A percentile compares a stretch with the other conserved stretches of the same genome.
Evolutionary conservation across 805 yeast species (phyloP).

Genomic region (Yamadazyma scolyti): DNA sequence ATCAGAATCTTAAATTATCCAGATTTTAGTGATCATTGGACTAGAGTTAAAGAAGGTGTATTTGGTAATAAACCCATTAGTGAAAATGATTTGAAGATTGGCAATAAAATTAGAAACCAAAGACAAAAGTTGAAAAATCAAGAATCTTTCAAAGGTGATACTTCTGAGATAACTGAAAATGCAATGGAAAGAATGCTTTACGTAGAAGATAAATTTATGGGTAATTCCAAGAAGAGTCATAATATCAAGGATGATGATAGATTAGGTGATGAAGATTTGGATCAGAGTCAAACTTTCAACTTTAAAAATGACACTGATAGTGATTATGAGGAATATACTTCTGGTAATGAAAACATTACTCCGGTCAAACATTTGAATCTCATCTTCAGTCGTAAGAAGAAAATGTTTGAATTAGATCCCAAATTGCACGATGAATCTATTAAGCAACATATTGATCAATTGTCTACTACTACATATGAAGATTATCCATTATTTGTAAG

Average conservation of each 20-base stretch:
- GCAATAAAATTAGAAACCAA: conserved; percentile 24
- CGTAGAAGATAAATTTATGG: conserved; percentile 28
- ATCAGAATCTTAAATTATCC: conserved; percentile 24
- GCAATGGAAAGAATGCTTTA: conserved; percentile 36
- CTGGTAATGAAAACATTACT: conserved; percentile 8
- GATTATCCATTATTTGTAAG: conserved; percentile 28
- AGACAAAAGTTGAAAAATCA: conserved; percentile 23
- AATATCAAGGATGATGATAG: conserved; percentile 11
- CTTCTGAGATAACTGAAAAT: conserved; percentile 32
- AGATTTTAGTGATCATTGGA: conserved; percentile 28
- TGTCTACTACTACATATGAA: conserved; percentile 14
- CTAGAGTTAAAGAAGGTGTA: conserved; percentile 26
- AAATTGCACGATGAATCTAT: conserved; percentile 21
- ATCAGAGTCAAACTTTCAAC: conserved; percentile 6
- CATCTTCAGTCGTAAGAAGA: conserved; percentile 10
- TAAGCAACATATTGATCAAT: conserved; percentile 11
- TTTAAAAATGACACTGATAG: conserved; percentile 7
- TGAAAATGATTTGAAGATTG: conserved; percentile 27
- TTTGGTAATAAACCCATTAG: conserved; percentile 28
- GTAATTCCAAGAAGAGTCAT: conserved; percentile 5
- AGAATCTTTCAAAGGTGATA: conserved; percentile 39
- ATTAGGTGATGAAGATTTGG: conserved; percentile 10
- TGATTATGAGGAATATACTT: conserved; percentile 12
- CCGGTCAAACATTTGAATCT: conserved; percentile 10
- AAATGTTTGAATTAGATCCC: conserved; percentile 18